Evolutionary conservation across 2,329 filamentous ascomycete species (phyloP).

Genomic region (Beauveria caledonica): DNA sequence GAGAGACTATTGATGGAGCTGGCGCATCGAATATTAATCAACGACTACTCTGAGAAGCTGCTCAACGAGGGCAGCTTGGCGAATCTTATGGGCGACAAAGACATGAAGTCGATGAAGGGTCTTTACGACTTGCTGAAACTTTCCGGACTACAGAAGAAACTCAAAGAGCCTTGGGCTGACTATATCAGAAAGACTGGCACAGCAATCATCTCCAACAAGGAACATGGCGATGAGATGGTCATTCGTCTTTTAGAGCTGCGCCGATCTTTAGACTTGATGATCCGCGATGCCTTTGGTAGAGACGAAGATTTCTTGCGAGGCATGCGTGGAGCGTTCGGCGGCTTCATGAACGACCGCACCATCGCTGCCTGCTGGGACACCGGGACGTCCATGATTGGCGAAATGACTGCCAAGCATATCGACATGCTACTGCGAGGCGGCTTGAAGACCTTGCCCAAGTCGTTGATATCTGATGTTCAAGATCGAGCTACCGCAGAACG

Average conservation of each 20-base stretch:
- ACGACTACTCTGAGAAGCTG: slow-evolving; percentile 56
- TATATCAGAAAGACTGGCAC: slow-evolving; percentile 74
- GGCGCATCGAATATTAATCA: slow-evolving; percentile 66
- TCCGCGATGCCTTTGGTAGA: slow-evolving; percentile 66
- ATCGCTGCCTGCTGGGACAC: slow-evolving; percentile 64
- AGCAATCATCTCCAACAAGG: slow-evolving; percentile 70
- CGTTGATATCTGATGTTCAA: slow-evolving; percentile 54
- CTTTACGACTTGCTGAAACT: slow-evolving; percentile 72
- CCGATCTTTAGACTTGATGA: slow-evolving; percentile 66
- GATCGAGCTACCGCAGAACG: slow-evolving; percentile 51
- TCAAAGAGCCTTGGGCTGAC: slow-evolving; percentile 65
- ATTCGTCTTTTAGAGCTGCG: slow-evolving; percentile 74
- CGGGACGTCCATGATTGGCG: slow-evolving; percentile 86
- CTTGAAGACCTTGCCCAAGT: slow-evolving; percentile 69
- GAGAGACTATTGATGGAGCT: slow-evolving; percentile 65
- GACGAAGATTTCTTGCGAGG: slow-evolving; percentile 70
- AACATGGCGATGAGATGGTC: slow-evolving; percentile 78
- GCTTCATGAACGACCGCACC: slow-evolving; percentile 87
- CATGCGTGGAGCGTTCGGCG: slow-evolving; percentile 76
- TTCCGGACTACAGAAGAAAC: slow-evolving; percentile 57
- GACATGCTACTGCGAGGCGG: slow-evolving; percentile 83
- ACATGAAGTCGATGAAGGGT: slow-evolving; percentile 61
- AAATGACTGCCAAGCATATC: slow-evolving; percentile 98
- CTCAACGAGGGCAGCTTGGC: slow-evolving; percentile 60
- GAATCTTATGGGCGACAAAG: slow-evolving; percentile 63